These are phyloP conservation scores for Apophysomyces trapeziformis DNA, from an alignment of 371 early-diverging fungal genomes.

Conservation along the genomic window DNA sequence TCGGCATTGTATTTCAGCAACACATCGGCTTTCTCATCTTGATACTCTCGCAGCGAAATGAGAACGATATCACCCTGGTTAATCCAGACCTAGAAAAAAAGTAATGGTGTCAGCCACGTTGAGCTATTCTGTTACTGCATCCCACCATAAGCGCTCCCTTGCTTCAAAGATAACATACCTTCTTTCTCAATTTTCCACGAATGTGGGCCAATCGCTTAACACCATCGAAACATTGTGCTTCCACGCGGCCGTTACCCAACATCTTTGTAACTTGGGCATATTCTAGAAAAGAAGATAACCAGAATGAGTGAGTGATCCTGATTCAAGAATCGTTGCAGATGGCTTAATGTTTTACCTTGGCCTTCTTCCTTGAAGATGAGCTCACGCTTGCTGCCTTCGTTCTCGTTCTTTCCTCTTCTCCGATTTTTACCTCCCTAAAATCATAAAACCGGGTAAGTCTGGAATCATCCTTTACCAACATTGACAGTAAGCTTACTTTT, in stretches of 20 bases:
- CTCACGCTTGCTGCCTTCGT: conserved; percentile 94
- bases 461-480: background rate
- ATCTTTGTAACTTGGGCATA: conserved; percentile 96
- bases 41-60: conserved; percentile 94
- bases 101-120: background rate
- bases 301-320: background rate
- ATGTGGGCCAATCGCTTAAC: conserved; percentile 93
- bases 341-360: conserved; percentile 62
- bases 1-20: conserved; percentile 97
- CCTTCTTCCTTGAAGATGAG: conserved; percentile 94
- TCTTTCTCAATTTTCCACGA: conserved; percentile 98
- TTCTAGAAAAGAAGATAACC: conserved; percentile 51
- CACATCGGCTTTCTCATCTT: conserved; percentile 97
- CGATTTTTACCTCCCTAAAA: conserved; percentile 95
- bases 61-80: conserved; percentile 96
- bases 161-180: conserved; percentile 54
- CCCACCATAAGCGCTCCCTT: too few species aligned
- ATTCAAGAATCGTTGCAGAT: background rate
- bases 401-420: conserved; percentile 97
- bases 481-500: conserved; percentile 58
- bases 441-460: background rate
- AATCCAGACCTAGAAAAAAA: conserved; percentile 80
- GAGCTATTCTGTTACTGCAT: background rate
- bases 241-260: conserved; percentile 97
- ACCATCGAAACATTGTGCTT: conserved; percentile 95